Base-by-base conservation (phyloP, 495 filamentous ascomycete species). In the Aspergillus ostianus region DNA sequence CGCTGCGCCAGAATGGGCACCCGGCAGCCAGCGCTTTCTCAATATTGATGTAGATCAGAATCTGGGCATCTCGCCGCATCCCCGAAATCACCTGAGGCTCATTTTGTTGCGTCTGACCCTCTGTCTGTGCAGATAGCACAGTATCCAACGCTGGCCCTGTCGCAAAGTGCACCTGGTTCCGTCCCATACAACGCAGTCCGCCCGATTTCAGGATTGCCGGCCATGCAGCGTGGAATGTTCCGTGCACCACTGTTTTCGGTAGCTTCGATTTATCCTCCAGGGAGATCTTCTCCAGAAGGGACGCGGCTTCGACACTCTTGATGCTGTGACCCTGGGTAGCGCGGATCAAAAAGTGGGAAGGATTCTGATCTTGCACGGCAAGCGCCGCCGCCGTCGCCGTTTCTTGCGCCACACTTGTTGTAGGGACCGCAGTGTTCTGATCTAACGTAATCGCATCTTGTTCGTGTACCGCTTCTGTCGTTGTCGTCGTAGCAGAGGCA, bases 161-260 rank as follows among this genome's bases (percentile, higher is more conserved):
- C 6, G 88, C 87, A 67, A 93, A 94, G 69, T 98, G 94, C 18
- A 97, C 86, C 66, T 97, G 94, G 54, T 87, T 91, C 51, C 94
- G 70, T 0, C 77, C 77, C 94, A 97, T 97, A 23, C 78, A 80
- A 55, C 84, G 87, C 59, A 98, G 70, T 2, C 92, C 91, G 6
- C 93, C 93, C 0, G 82, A 81, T 1, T 73, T 74, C 15, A 91
- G 61, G 60, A 98, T 98, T 8, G 75, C 51, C 17, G 81, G 79
- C 87, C 92, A 97, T 48, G 85, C 83, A 1, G 80, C 78, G 59
- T 90, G 87, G 67, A 88, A 92, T 0, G 95, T 98, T 29, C 94
- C 94, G 70, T 98, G 94, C 2, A 98, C 84, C 1, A 91, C 90
- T 0, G 78, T 73, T 0, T 72, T 73, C 0, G 92, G 91, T 7